A percentile compares a stretch with the other conserved stretches of the same genome.
Evolutionary conservation across 2,329 filamentous ascomycete genomes (phyloP).

Genomic region (Davidsoniella virescens): DNA sequence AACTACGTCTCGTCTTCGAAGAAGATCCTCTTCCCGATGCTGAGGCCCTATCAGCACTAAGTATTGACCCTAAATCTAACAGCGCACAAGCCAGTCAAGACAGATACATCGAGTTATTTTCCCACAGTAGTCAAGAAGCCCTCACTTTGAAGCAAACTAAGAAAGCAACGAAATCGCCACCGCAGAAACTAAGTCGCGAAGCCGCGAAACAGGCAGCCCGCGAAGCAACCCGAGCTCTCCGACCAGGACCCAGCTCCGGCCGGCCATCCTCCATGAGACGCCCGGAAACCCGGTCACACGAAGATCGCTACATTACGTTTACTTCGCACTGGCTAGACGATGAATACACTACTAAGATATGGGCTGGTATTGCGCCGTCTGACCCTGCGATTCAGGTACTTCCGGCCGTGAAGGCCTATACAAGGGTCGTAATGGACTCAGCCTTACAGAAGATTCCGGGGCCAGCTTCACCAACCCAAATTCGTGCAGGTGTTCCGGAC

Average conservation of each 20-base stretch:
- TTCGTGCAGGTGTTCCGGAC: constrained; percentile 32
- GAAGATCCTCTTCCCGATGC: constrained; percentile 23
- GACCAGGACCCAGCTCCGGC: constrained; percentile 9
- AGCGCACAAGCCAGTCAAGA: no score
- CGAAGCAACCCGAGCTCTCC: constrained; percentile 8
- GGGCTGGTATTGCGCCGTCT: constrained; percentile 19
- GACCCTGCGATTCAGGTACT: constrained; percentile 1
- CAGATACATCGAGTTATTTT: no score
- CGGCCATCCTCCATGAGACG: constrained; percentile 1
- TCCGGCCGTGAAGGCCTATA: constrained; percentile 12
- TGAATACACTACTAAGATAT: constrained; percentile 18
- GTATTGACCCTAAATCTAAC: constrained; percentile 21
- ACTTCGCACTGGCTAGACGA: constrained; percentile 17
- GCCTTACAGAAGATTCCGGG: constrained; percentile 23
- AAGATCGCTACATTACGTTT: constrained; percentile 13
- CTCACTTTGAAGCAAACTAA: constrained; percentile 17
- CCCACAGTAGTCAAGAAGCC: no score
- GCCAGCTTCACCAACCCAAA: constrained; percentile 32
- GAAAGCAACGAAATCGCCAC: constrained; percentile 13
- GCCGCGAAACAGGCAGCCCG: constrained; percentile 11
- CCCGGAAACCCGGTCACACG: not conserved
- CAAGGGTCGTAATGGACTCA: constrained; percentile 22
- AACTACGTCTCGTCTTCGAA: constrained; percentile 38
- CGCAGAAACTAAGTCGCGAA: not conserved
- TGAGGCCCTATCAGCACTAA: constrained; percentile 19